phyloP scores from a whole-genome alignment of 331 rosid species.

The Spiraea crenata region DNA sequence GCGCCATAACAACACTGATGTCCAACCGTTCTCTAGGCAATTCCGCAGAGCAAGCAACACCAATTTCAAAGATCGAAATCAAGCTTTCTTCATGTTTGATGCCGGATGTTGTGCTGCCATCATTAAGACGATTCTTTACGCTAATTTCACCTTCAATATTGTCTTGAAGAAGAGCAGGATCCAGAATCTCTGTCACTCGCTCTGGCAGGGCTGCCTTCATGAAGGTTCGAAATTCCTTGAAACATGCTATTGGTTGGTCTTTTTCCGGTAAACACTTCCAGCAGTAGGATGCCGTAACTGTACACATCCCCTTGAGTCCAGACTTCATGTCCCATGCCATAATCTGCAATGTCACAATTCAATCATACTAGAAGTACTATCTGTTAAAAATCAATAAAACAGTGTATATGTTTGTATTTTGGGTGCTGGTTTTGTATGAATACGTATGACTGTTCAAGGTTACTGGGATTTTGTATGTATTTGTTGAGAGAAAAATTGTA shows the following conservation, averaged over 20 bases:
- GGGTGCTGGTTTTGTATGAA: too few species aligned
- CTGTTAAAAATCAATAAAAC: too few species aligned
- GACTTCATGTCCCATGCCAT: constrained; percentile 19
- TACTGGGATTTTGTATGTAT: too few species aligned
- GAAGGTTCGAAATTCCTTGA: background rate
- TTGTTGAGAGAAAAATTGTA: too few species aligned
- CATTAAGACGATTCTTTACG: background rate
- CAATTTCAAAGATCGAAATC: too few species aligned
- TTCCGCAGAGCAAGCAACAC: background rate
- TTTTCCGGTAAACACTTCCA: constrained; percentile 13
- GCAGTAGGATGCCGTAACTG: constrained; percentile 5
- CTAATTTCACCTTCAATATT: background rate
- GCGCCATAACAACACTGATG: background rate
- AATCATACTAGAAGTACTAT: too few species aligned
- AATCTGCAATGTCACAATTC: background rate
- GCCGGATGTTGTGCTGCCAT: rapidly evolving
- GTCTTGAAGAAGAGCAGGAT: background rate
- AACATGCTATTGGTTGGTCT: constrained; percentile 5
- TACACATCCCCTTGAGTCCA: constrained; percentile 9
- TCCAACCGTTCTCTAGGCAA: background rate
- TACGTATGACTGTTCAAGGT: too few species aligned
- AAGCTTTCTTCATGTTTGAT: too few species aligned
- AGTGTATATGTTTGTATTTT: too few species aligned
- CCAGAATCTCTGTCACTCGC: background rate
- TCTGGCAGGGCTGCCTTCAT: background rate